Base-by-base conservation (phyloP, 23 red algal genomes). In the Chondrus crispus region DNA sequence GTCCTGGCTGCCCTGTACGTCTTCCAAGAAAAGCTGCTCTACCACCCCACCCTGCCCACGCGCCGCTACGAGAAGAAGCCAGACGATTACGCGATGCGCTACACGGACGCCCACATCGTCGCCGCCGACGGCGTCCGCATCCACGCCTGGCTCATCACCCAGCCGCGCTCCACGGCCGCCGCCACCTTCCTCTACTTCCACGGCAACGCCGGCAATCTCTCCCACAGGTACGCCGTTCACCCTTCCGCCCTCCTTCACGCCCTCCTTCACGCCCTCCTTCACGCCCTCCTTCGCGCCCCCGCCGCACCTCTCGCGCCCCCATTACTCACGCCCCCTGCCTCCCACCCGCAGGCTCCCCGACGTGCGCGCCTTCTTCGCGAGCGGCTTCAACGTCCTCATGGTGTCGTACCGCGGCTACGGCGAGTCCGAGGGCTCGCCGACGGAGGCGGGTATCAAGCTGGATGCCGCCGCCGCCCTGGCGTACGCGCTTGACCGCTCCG, bases 391-490 rank as follows among this genome's bases (percentile, higher is more conserved):
- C 82, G 93, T 98, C 45, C 49, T 98, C 35, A 93, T 98, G 88
- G 88, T 98, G 4, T 95, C 92, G 57, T 98, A 98, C 53, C 91
- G 96, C n/a, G 96, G 96, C 14, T 98, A 98, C 64, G 96, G 96
- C 52, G 38, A 46, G 37, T 93, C 89, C 20, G 75, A 95, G 62
- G 96, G 96, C 16, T 80, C 18, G 24, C 96, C 96, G 1, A 74
- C 88, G 16, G 96, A 98, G 86, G 81, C 51, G 30, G 96, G 96
- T 11, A 63, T 98, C 50, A 44, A 43, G 26, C 14, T 45, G 43
- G 96, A 98, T 89, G 96, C 93, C 5, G 74, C 48, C 29, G 96
- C 96, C n/a, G 96, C 96, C 43, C 40, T 98, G 20, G 89, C 76
- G 19, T 96, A 89, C 41, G 74, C 73, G 37, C 52, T 81, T 10